Conservation (phyloP, 177 flowering plant species). For the Tripterygium wilfordii region DNA sequence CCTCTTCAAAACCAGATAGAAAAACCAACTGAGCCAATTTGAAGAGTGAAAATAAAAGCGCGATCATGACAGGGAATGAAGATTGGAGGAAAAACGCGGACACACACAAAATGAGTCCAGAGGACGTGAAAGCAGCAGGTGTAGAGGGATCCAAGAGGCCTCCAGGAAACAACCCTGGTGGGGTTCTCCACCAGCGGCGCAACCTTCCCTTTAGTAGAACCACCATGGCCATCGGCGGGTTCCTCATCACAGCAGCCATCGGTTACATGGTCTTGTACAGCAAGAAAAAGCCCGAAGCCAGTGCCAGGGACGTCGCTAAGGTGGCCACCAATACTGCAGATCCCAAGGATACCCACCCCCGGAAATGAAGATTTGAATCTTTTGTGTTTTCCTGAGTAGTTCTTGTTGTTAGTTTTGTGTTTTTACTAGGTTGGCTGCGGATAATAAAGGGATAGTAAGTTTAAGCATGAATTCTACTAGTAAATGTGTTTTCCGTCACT, state of each 20-base stretch:
- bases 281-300: constrained; percentile 38
- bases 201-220: constrained; percentile 24
- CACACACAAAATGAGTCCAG: constrained; percentile 49
- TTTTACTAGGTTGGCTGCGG: neutral
- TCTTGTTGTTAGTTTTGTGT: neutral
- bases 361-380: constrained; percentile 19
- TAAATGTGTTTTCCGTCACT: too few relatives aligned
- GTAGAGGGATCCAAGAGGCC: constrained; percentile 32
- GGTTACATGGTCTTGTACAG: constrained; percentile 30
- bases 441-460: too few relatives aligned
- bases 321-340: constrained; percentile 19
- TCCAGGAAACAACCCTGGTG: constrained; percentile 29
- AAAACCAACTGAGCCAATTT: too few relatives aligned
- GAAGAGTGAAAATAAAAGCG: too few relatives aligned
- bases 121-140: constrained; percentile 27
- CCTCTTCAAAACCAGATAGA: neutral
- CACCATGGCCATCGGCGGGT: constrained; percentile 31
- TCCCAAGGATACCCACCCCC: constrained; percentile 21
- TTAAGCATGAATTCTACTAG: too few relatives aligned
- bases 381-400: neutral
- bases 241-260: constrained; percentile 17
- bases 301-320: constrained; percentile 35
- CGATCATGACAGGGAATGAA: constrained; percentile 15
- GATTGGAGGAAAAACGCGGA: constrained; percentile 54
- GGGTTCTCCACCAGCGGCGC: constrained; percentile 34